Evolutionary conservation across 2,329 filamentous ascomycete species (phyloP).

Genomic region (Parastagonospora nodorum): DNA sequence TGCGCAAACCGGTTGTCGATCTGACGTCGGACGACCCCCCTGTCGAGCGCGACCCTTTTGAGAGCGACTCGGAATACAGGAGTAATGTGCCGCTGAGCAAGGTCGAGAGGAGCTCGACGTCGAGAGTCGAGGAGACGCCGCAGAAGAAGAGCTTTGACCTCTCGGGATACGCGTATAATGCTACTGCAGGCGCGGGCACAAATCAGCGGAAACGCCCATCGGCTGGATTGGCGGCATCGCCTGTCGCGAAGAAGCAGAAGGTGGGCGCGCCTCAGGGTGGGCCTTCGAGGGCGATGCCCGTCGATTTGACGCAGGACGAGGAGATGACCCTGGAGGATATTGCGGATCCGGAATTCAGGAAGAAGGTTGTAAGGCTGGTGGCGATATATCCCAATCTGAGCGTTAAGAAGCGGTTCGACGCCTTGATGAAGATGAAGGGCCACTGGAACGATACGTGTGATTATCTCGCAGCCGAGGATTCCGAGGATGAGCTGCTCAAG

Average conservation of each 20-base stretch:
- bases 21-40: conserved; percentile 53
- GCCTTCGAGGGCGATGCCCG: conserved; percentile 41
- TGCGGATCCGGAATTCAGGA: conserved; percentile 53
- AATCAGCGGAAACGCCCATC: conserved; percentile 33
- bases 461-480: conserved; percentile 25
- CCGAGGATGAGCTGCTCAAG: conserved; percentile 43
- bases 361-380: conserved; percentile 59
- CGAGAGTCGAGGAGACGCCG: conserved; percentile 42
- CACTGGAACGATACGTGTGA: conserved; percentile 59
- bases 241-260: conserved; percentile 32
- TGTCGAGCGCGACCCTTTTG: conserved; percentile 55
- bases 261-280: conserved; percentile 31
- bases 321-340: conserved; percentile 34
- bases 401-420: conserved; percentile 55
- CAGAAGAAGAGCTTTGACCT: conserved; percentile 37
- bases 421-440: conserved; percentile 56
- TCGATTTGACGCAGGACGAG: conserved; percentile 29
- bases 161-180: conserved; percentile 27
- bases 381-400: conserved; percentile 54
- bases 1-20: conserved; percentile 47
- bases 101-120: conserved; percentile 47
- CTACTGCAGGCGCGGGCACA: conserved; percentile 13
- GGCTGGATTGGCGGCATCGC: conserved; percentile 19
- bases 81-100: conserved; percentile 66
- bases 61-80: conserved; percentile 46